Conservation (phyloP, 208 protist genomes). For the Acanthamoeba sp. region DNA sequence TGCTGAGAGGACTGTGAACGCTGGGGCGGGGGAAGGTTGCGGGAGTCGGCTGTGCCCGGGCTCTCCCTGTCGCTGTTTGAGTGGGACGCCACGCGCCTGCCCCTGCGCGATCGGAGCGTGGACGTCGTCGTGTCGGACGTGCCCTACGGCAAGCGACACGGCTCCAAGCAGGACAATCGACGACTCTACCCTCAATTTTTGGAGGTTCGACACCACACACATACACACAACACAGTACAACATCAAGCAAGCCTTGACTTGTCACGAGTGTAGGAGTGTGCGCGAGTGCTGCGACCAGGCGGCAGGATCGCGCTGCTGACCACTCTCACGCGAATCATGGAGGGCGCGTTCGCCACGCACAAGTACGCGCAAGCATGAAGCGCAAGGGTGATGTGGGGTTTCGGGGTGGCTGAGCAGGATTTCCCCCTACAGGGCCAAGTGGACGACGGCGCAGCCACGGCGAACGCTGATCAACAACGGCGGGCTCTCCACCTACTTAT, state of each 20-base stretch:
- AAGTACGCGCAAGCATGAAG: no score
- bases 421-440: background rate
- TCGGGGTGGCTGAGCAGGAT: background rate
- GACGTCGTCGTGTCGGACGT: slow-evolving; percentile 17
- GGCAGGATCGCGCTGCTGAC: background rate
- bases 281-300: background rate
- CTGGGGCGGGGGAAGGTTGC: background rate
- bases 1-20: background rate
- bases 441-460: background rate
- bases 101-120: background rate
- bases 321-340: slow-evolving; percentile 10
- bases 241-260: no score
- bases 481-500: background rate
- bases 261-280: background rate
- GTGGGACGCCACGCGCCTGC: slow-evolving; percentile 16
- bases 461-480: slow-evolving; percentile 47
- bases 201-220: background rate
- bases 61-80: background rate
- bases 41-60: background rate
- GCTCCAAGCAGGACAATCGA: slow-evolving; percentile 45
- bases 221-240: no score
- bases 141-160: slow-evolving; percentile 45
- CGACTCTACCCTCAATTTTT: background rate
- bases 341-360: background rate
- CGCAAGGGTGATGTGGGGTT: background rate